Conservation (phyloP, 805 yeast species). For the Ogataea siamensis region DNA sequence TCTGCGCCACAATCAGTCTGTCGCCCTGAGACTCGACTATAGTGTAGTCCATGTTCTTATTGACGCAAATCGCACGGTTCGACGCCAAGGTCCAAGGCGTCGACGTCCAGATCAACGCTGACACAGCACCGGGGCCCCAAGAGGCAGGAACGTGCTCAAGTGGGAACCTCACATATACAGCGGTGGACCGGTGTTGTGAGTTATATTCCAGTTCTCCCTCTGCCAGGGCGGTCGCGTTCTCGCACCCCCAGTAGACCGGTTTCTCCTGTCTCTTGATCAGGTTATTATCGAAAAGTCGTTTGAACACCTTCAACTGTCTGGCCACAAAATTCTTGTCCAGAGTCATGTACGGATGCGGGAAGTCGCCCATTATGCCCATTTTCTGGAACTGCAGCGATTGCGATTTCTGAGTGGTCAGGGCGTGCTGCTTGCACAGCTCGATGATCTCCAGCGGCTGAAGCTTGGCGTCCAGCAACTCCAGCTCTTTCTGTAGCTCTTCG, state of each 20-base stretch:
- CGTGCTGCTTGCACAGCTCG: slow-evolving; percentile 64
- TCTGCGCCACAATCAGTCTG: slow-evolving; percentile 54
- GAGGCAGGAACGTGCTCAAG: slow-evolving; percentile 29
- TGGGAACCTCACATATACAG: slow-evolving; percentile 71
- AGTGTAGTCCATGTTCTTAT: slow-evolving; percentile 57
- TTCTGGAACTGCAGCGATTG: slow-evolving; percentile 66
- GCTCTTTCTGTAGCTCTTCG: slow-evolving; percentile 11
- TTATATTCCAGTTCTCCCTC: slow-evolving; percentile 95
- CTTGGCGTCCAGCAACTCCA: slow-evolving; percentile 19
- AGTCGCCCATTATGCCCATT: slow-evolving; percentile 83
- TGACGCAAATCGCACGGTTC: slow-evolving; percentile 77
- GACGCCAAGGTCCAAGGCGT: slow-evolving; percentile 98
- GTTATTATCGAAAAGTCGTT: slow-evolving; percentile 58
- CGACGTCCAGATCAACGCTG: slow-evolving; percentile 86
- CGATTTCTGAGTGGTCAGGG: slow-evolving; percentile 56
- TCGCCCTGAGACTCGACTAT: slow-evolving; percentile 41
- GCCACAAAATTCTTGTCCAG: slow-evolving; percentile 68
- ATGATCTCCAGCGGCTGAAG: slow-evolving; percentile 56
- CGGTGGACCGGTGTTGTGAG: slow-evolving; percentile 61
- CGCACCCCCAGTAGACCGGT: slow-evolving; percentile 98
- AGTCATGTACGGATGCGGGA: slow-evolving; percentile 71
- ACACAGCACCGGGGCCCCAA: slow-evolving; percentile 24
- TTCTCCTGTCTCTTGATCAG: slow-evolving; percentile 80
- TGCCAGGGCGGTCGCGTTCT: slow-evolving; percentile 89
- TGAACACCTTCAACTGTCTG: slow-evolving; percentile 70